A percentile compares a stretch with the other conserved stretches of the same genome.
phyloP scores from a whole-genome alignment of 768 basidiomycete species.

The Trametes villosa region DNA sequence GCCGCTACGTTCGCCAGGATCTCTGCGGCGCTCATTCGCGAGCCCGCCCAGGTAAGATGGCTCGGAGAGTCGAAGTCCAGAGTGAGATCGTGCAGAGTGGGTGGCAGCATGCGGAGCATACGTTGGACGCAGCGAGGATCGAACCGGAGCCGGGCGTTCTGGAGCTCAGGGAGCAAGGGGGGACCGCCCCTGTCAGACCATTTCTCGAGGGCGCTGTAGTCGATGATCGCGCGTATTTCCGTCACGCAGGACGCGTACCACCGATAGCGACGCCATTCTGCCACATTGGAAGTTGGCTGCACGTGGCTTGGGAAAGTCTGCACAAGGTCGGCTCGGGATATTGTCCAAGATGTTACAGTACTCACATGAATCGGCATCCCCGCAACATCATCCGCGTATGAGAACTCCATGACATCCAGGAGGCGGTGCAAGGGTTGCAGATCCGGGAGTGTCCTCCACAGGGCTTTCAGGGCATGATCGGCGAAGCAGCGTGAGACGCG shows the following conservation, averaged over 20 bases:
- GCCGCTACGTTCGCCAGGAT: background rate
- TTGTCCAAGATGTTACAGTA: background rate
- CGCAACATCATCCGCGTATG: background rate
- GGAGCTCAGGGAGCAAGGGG: background rate
- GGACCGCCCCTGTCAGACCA: conserved; percentile 12
- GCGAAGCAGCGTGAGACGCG: conserved; percentile 4
- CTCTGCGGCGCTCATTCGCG: background rate
- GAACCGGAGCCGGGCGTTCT: background rate
- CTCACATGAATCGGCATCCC: conserved; percentile 9
- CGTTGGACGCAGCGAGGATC: conserved; percentile 8
- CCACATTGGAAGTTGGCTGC: background rate
- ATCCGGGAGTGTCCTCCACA: conserved; percentile 10
- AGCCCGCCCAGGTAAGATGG: background rate
- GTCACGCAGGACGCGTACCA: conserved; percentile 11
- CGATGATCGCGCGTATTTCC: conserved; percentile 3
- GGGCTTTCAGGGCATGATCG: conserved; percentile 6
- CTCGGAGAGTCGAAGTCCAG: conserved; percentile 5
- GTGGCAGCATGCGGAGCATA: conserved; percentile 1
- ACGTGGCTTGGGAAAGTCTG: conserved; percentile 1
- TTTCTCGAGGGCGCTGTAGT: conserved; percentile 8
- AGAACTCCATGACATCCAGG: conserved; percentile 3
- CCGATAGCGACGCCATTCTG: conserved; percentile 9
- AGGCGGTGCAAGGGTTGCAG: background rate
- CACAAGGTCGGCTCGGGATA: background rate
- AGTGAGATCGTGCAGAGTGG: background rate